Conservation (phyloP, 2,329 filamentous ascomycete species). For the Penicillium sp. region DNA sequence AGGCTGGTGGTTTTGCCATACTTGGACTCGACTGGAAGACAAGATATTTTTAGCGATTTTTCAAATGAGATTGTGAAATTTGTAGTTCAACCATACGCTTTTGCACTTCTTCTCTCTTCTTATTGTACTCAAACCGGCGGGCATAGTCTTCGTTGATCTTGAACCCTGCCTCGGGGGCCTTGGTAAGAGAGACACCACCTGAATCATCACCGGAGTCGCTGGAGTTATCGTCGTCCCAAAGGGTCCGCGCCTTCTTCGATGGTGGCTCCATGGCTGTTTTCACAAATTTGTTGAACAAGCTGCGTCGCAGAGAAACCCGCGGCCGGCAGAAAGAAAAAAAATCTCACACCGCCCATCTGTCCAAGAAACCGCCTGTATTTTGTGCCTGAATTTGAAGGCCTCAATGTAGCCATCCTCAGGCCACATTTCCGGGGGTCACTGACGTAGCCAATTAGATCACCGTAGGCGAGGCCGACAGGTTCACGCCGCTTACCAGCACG, state of each 20-base stretch:
- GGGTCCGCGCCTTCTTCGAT: constrained; percentile 43
- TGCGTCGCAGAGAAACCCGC: constrained; percentile 5
- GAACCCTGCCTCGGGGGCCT: constrained; percentile 52
- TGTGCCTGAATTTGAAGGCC: not conserved
- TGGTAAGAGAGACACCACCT: constrained; percentile 42
- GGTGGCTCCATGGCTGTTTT: constrained; percentile 43
- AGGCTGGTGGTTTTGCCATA: constrained; percentile 57
- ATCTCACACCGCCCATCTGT: constrained; percentile 28
- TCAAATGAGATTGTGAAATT: no score
- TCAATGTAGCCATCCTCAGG: not conserved
- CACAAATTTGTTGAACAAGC: constrained; percentile 4
- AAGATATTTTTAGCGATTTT: not conserved
- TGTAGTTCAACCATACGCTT: constrained; percentile 31
- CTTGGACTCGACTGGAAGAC: constrained; percentile 80
- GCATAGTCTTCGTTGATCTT: constrained; percentile 92
- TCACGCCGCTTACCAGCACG: constrained; percentile 21
- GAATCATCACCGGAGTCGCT: constrained; percentile 43
- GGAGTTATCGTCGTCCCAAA: constrained; percentile 45
- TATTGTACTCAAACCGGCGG: constrained; percentile 90
- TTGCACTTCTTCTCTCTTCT: constrained; percentile 88
- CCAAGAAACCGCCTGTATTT: not conserved
- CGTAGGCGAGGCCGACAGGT: constrained; percentile 21
- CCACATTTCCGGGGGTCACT: constrained; percentile 21
- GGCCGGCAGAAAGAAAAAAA: constrained; percentile 38
- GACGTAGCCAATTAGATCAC: constrained; percentile 43